These are phyloP conservation scores for Clitopilus hobsonii DNA, from an alignment of 768 basidiomycete genomes.

Conservation along the genomic window DNA sequence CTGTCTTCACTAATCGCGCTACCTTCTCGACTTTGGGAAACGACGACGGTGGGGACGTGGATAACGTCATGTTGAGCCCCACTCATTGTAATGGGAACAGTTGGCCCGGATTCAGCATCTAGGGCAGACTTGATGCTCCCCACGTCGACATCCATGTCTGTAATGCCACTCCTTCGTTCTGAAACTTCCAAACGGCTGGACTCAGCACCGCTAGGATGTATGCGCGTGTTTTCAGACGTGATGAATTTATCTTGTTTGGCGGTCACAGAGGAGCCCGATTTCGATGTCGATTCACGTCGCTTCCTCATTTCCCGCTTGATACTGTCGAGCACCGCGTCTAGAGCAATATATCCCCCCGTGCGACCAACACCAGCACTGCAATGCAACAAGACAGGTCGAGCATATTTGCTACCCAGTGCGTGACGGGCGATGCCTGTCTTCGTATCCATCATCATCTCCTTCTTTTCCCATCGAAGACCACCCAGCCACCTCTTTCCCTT, in stretches of 20 bases:
- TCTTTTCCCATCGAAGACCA: constrained; percentile 2
- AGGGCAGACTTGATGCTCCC: not conserved
- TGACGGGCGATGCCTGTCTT: constrained; percentile 53
- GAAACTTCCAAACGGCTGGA: not conserved
- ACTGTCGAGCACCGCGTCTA: constrained; percentile 81
- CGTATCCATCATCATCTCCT: constrained; percentile 41
- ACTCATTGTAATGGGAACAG: constrained; percentile 2
- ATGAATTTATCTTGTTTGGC: too few relatives aligned
- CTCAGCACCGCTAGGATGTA: not conserved
- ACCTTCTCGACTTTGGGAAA: constrained; percentile 5
- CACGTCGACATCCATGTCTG: constrained; percentile 27
- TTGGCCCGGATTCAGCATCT: constrained; percentile 8
- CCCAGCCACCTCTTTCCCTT: not conserved
- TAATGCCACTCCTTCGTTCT: not conserved
- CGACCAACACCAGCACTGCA: constrained; percentile 95
- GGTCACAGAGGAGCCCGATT: too few relatives aligned
- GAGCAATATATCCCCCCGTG: constrained; percentile 89
- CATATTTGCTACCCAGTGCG: constrained; percentile 32
- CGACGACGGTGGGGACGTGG: constrained; percentile 21
- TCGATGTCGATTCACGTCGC: not conserved
- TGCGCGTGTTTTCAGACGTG: not conserved
- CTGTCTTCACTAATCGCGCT: not conserved
- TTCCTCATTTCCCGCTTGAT: constrained; percentile 53
- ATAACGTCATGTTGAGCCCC: constrained; percentile 8
- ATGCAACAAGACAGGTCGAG: constrained; percentile 71